phyloP scores from a whole-genome alignment of 1,284 basidiomycete genomes.

The Ganoderma leucocontextum region DNA sequence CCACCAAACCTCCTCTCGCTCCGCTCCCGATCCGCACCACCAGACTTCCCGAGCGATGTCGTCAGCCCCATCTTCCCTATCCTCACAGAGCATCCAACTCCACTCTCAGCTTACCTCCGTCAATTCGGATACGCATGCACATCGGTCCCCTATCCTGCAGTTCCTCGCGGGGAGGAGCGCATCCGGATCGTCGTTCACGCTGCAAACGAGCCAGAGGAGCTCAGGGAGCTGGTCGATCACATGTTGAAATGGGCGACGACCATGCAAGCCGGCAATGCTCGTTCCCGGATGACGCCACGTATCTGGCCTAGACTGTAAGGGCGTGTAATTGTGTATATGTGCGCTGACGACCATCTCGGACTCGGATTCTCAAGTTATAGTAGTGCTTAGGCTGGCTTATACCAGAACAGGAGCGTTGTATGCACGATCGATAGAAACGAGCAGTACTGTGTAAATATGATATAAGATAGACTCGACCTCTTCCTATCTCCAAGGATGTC shows the following conservation, averaged over 20 bases:
- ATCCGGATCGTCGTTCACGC: constrained; percentile 87
- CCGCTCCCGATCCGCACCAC: constrained; percentile 16
- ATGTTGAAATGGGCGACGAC: constrained; percentile 44
- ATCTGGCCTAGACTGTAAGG: too few species aligned
- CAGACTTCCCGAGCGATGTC: constrained; percentile 20
- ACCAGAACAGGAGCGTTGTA: too few species aligned
- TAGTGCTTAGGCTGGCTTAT: too few species aligned
- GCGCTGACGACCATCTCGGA: too few species aligned
- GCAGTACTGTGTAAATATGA: too few species aligned
- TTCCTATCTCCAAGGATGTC: too few species aligned
- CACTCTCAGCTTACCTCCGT: constrained; percentile 69
- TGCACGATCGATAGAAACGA: too few species aligned
- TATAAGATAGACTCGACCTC: too few species aligned
- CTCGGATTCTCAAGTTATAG: too few species aligned
- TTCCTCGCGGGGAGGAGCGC: constrained; percentile 80
- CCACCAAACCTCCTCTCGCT: constrained; percentile 25
- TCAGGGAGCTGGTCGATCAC: constrained; percentile 46
- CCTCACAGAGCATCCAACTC: constrained; percentile 73
- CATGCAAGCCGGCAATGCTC: constrained; percentile 10
- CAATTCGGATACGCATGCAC: constrained; percentile 70
- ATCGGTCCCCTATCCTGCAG: constrained; percentile 82
- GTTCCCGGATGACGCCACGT: too few species aligned
- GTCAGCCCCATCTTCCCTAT: constrained; percentile 81
- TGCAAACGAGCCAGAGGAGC: constrained; percentile 67
- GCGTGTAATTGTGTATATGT: too few species aligned